Percentiles rank a stretch among this genome's conserved stretches.
Conservation (phyloP, 352 stramenopile genomes). For the Globisporangium splendens region DNA sequence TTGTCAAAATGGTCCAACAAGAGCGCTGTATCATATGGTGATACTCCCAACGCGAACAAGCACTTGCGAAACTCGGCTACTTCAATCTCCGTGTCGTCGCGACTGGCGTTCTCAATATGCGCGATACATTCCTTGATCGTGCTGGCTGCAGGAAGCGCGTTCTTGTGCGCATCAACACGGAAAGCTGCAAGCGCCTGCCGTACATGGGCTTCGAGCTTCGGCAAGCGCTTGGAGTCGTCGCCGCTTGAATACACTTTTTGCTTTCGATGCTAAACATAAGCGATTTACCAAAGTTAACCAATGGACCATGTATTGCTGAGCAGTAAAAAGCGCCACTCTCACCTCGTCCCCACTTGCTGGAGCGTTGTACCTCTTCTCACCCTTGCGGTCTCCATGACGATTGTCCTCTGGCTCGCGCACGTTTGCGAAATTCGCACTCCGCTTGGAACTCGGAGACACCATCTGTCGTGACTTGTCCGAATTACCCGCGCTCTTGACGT, state of each 20-base stretch:
- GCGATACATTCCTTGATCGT: slow-evolving; percentile 29
- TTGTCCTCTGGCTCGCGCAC: not conserved
- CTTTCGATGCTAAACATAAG: not conserved
- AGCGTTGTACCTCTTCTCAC: slow-evolving; percentile 10
- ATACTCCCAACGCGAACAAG: slow-evolving; percentile 29
- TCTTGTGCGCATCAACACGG: slow-evolving; percentile 3
- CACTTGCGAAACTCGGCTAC: slow-evolving; percentile 29
- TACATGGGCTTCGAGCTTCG: slow-evolving; percentile 18
- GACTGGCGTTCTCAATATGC: slow-evolving; percentile 13
- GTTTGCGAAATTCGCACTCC: slow-evolving; percentile 3
- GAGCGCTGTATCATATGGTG: slow-evolving; percentile 24
- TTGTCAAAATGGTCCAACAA: slow-evolving; percentile 27
- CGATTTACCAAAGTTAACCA: no score
- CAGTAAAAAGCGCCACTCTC: not conserved
- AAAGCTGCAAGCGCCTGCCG: slow-evolving; percentile 27
- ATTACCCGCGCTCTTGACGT: not conserved
- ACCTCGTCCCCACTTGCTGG: slow-evolving; percentile 6
- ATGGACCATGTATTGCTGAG: no score
- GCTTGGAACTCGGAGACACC: slow-evolving; percentile 7
- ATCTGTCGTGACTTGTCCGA: not conserved
- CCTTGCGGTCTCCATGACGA: not conserved
- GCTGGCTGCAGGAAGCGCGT: slow-evolving; percentile 18
- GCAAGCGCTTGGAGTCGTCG: slow-evolving; percentile 15
- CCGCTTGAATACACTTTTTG: not conserved
- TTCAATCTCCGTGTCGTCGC: slow-evolving; percentile 15